Evolutionary conservation across 192 early-diverging fungal genomes (phyloP), one percentile per base, ranked within the genome.

Genomic region (Coemansia sp.): DNA sequence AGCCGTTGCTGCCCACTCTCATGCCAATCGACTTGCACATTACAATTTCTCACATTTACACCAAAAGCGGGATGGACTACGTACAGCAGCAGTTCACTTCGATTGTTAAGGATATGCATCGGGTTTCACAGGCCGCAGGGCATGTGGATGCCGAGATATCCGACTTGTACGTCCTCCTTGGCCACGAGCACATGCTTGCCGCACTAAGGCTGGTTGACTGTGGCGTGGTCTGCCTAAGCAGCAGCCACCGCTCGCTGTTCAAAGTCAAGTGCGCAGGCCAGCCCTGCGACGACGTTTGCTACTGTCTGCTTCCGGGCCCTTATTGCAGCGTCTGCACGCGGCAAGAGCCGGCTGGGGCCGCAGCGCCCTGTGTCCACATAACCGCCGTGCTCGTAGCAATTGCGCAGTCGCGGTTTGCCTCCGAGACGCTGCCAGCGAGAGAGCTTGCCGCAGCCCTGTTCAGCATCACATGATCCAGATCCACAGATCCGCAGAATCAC

Each of bases 261-360:
- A 55, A 68, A 18, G 63, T 75, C 13, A 58, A 58, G 34, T 12
- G 18, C 11, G 62, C 56, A 20, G 31, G 37, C 33, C 31, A 68
- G 43, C 20, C 42, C 21, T 28, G 31, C 58, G 52, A 50, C 56
- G 65, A 65, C 55, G 39, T 50, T 7, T 76, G 73, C 67, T 82
- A 61, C 42, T 82, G 79, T 64, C 18, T 82, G 64, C 79, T 82
- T 18, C 79, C 79, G 3, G 79, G 79, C 34, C 55, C 64, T 34
- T 75, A 67, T 60, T 82, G 79, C 58, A 76, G 57, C 38, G 37
- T 42, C 13, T 82, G 79, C 58, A 55, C 68, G 6, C 33, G 33
- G 1, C 34, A 58, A 16, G 34, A 6, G 36, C 58, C 13, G 21
- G 12, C 43, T 18, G 25, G 13, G 33, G 20, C 26, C 52, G 14